phyloP scores from a whole-genome alignment of 768 basidiomycete species.

The Lentinula detonsa region DNA sequence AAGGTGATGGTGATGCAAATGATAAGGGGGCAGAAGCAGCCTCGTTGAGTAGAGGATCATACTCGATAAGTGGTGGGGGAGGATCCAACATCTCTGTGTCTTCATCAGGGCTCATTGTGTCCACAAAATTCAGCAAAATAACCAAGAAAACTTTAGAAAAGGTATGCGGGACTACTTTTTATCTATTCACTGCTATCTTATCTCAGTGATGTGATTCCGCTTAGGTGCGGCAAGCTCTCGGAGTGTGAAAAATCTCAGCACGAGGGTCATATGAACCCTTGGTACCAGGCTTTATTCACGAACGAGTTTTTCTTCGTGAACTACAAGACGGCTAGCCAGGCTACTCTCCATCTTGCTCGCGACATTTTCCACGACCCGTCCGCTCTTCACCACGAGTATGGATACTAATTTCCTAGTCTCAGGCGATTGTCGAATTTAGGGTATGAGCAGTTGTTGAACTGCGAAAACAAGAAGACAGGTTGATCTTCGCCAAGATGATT shows the following conservation, averaged over 20 bases:
- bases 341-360: background rate
- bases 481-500: no score
- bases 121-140: background rate
- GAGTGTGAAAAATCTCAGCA: background rate
- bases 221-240: background rate
- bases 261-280: background rate
- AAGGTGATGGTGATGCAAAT: background rate
- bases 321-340: background rate
- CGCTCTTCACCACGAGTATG: no score
- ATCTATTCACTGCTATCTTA: background rate
- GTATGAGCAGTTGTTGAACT: no score
- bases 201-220: no score
- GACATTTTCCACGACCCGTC: no score
- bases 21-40: background rate
- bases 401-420: no score
- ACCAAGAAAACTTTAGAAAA: background rate
- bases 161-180: no score
- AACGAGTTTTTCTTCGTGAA: background rate
- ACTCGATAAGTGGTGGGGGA: background rate
- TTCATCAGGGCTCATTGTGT: background rate
- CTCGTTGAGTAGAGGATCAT: background rate
- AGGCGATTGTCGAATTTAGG: no score
- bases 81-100: background rate
- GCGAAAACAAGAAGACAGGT: no score
- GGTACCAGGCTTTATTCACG: background rate